Evolutionary conservation across 129 eudicot genomes (phyloP), one percentile per base, ranked within the genome.

Genomic region (Scalesia atractyloides): DNA sequence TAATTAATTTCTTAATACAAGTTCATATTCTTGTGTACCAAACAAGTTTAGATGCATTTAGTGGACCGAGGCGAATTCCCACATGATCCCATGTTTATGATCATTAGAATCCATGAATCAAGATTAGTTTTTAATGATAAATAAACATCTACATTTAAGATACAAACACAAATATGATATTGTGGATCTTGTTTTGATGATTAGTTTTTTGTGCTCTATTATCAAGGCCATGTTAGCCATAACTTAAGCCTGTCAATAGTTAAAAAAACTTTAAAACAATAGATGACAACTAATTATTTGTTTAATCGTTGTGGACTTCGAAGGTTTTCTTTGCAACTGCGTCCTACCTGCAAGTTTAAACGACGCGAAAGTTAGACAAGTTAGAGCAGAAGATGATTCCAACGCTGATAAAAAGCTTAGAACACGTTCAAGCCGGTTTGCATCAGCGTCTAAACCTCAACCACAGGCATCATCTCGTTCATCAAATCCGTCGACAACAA

Each of bases 261-360:
- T 59, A 22, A 57, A 57, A 57, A 5, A 5, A 5, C 34, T 1
- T 22, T 1, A 60, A 58, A 58, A 26, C 64, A 58, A 58, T 58
- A 58, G 2, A 22, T 60, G 13, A 60, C 58, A 14, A 76, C 73
- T 71, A 52, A 41, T 39, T 7, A 57, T 47, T 58, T 73, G 33
- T 49, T 15, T 52, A n/a, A 68, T 62, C 1, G 33, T 56, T 20
- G 9, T 54, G 33, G 5, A 51, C 56, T 60, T 73, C 79, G 79
- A 74, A 91, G 97, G 97, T 76, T 76, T 86, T 68, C 76, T 88
- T 18, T 88, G 97, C 90, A 91, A 91, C 51, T 91, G 97, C 57
- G 97, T 91, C 17, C 96, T 91, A 50, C 96, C 96, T 16, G 92
- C 89, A 19, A 88, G 87, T 64, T 67, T 91, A 80, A 84, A 88